A percentile compares a stretch with the other conserved stretches of the same genome.
Conservation (phyloP, 2,329 filamentous ascomycete genomes). For the Truncatella angustata region DNA sequence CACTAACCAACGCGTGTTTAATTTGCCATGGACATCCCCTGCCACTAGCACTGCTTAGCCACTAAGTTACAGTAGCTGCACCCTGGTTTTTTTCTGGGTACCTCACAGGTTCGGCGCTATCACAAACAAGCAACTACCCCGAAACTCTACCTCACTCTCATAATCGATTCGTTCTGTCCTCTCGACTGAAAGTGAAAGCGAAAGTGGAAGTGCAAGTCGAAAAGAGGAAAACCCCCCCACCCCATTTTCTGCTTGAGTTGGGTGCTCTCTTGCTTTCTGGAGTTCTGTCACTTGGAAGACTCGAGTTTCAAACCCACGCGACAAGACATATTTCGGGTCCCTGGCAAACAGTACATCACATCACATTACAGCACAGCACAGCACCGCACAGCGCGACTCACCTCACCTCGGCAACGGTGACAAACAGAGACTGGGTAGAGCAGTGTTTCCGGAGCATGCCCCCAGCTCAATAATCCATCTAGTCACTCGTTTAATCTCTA, state of each 20-base stretch:
- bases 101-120: constrained; percentile 24
- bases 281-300: background rate
- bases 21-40: constrained; percentile 29
- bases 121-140: constrained; percentile 29
- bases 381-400: too few species aligned
- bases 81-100: constrained; percentile 7
- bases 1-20: constrained; percentile 33
- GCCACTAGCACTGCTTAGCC: constrained; percentile 12
- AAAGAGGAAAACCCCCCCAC: too few species aligned
- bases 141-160: too few species aligned
- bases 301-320: background rate
- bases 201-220: too few species aligned
- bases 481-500: background rate
- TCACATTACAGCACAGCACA: too few species aligned
- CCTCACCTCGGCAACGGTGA: too few species aligned
- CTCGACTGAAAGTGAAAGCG: too few species aligned
- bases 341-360: background rate
- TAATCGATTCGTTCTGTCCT: too few species aligned
- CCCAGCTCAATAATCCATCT: background rate
- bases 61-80: too few species aligned
- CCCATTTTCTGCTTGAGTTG: constrained; percentile 7
- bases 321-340: constrained; percentile 4
- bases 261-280: background rate
- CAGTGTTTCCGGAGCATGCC: too few species aligned
- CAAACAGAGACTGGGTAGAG: too few species aligned